Conservation (phyloP, 768 basidiomycete species). For the Suillus decipiens region DNA sequence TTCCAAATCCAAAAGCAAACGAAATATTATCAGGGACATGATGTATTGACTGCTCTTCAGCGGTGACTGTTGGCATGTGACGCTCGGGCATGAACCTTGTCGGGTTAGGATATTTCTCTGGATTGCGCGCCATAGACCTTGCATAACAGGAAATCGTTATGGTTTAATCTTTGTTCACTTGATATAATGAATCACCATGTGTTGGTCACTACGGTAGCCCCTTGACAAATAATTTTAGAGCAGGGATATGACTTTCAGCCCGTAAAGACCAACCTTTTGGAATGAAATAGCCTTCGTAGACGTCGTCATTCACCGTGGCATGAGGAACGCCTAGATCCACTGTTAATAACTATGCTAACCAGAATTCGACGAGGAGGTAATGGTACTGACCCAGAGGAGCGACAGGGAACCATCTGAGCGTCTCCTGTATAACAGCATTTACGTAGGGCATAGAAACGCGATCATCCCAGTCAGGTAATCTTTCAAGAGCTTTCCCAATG, state of each 20-base stretch:
- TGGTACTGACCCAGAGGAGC: slow-evolving; percentile 16
- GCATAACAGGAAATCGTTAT: background rate
- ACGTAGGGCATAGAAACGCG: slow-evolving; percentile 23
- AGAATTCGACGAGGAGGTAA: background rate
- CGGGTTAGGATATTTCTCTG: slow-evolving; percentile 39
- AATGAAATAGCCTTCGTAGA: slow-evolving; percentile 49
- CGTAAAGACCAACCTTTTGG: slow-evolving; percentile 32
- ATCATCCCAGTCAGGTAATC: slow-evolving; percentile 25
- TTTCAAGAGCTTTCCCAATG: slow-evolving; percentile 19
- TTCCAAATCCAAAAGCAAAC: too few species aligned
- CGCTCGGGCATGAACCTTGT: slow-evolving; percentile 41
- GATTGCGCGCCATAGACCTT: slow-evolving; percentile 39
- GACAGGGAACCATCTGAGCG: slow-evolving; percentile 27
- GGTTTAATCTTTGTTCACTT: background rate
- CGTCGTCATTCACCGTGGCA: slow-evolving; percentile 38
- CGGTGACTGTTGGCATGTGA: slow-evolving; percentile 19
- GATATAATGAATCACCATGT: slow-evolving; percentile 16
- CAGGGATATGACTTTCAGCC: background rate
- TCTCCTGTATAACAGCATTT: slow-evolving; percentile 24
- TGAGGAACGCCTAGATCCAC: slow-evolving; percentile 32
- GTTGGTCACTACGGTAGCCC: slow-evolving; percentile 25
- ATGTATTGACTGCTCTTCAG: background rate
- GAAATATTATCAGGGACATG: too few species aligned
- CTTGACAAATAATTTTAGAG: slow-evolving; percentile 5
- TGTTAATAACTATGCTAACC: background rate